Base-by-base conservation (phyloP, 352 stramenopile genomes). In the Thalassiosira hispida region DNA sequence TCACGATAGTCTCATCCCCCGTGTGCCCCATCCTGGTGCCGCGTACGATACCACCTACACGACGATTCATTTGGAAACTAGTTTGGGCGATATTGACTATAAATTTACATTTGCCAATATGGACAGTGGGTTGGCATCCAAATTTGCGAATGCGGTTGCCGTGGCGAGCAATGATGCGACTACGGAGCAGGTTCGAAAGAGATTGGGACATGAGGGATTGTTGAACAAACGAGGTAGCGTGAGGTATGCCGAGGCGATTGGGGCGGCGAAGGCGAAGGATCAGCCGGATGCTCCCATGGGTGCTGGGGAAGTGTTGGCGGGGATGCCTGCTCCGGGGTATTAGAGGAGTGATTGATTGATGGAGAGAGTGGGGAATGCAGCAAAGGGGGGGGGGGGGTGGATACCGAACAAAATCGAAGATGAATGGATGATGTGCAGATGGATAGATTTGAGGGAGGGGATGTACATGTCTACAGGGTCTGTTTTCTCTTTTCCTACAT, bases 41-140 rank as follows among this genome's bases (percentile, higher is more conserved):
- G 29, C 20, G 0, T 4, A 67, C 12, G 75, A 83, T 33, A 49
- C 67, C 2, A 52, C 31, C 22, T 51, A 77, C 20, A 62, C 49
- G 9, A 63, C 68, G 8, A 64, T 85, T 27, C 38, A 72, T 49
- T 53, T 93, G 12, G 72, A 90, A 72, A 85, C 79, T 16, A 66
- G 55, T 31, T 63, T 93, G 23, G 86, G 88, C n/a, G 88, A 93
- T 81, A 71, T 90, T 0, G 84, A 92, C 14, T 93, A 91, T 52
- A 78, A 83, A 65, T 70, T 93, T 18, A 75, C 46, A 2, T 91
- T 93, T 80, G 18, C 46, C 2, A 63, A 84, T 38, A 40, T 57
- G 12, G 56, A 84, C 47, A 33, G 77, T 42, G 35, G 11, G 2
- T 47, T 68, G 40, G 79, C 81, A 0, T 22, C 62, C 27, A 33